Base-by-base conservation (phyloP, 148 eudicot genomes). In the Cornus florida region DNA sequence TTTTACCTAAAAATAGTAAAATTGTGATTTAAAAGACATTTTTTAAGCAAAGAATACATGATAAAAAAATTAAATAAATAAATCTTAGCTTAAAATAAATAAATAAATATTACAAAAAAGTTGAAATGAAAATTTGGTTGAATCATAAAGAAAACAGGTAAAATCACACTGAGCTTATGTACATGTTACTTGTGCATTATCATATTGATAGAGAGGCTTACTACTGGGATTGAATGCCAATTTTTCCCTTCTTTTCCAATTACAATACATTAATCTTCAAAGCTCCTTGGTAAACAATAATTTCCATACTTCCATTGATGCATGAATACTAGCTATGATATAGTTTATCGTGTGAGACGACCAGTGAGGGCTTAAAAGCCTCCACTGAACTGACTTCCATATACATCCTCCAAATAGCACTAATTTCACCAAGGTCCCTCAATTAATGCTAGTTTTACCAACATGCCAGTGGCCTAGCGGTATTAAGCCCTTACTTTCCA, bases 1-100 rank as follows among this genome's bases (percentile, higher is more conserved):
- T 92, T 84, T 95, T 71, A 84, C 94, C 98, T 95, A 86, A 80
- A 82, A n/a, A 81, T n/a, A 66, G 50, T 67, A 68, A 20, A 20
- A 4, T 24, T 22, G 28, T 22, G 35, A 56, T 43, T 67, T n/a
- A 56, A 24, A 20, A 69, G 28, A 43, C 8, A 75, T 7, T 69
- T 28, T 6, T 75, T 69, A 43, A 32, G 67, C 67, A 46, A 71
- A 71, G 7, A 68, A 62, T n/a, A 16, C 7, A 62, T 10, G 16
- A 31, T 20, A 57, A 57, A 13, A 13, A 56, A 56, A 56, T 12
- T 1, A 16, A 16, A 2, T 28, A 28, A 28, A 28, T 28, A 28
- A 35, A 35, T 35, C 38, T 2, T 35, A 35, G 38, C 38, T 35
- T 35, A 35, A 35, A 35, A 35, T 35, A 35, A 35, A 35, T 35